Evolutionary conservation across 106 monocot species (phyloP).

Genomic region (Acorus calamus): DNA sequence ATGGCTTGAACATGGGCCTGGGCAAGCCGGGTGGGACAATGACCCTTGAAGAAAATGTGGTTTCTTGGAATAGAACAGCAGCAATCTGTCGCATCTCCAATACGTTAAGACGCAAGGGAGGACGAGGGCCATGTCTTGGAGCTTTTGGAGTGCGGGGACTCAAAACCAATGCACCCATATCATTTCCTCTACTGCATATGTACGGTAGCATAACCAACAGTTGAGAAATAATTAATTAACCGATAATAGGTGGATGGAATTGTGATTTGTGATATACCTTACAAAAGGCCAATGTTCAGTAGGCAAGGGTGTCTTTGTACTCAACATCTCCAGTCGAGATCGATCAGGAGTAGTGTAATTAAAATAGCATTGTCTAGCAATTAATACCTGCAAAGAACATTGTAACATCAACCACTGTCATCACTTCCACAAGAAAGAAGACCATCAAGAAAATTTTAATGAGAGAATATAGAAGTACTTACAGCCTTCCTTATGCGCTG

Average conservation of each 20-base stretch:
- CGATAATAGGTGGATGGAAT: no score
- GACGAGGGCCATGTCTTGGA: constrained; percentile 47
- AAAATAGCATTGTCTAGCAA: constrained; percentile 65
- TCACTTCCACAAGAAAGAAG: neutral
- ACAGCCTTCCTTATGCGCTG: constrained; percentile 65
- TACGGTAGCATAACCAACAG: neutral
- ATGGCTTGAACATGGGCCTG: constrained; percentile 41
- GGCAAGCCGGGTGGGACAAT: constrained; percentile 40
- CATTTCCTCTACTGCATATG: constrained; percentile 31
- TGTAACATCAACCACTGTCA: neutral
- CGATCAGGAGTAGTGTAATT: constrained; percentile 89
- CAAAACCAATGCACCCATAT: constrained; percentile 11
- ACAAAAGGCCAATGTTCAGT: constrained; percentile 78
- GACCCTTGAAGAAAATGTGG: constrained; percentile 16
- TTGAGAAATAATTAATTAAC: neutral
- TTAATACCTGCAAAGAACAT: constrained; percentile 34
- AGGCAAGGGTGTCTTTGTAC: constrained; percentile 50
- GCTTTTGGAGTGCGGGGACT: constrained; percentile 69
- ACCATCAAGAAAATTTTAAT: neutral
- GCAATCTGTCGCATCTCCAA: constrained; percentile 67
- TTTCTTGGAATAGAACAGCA: constrained; percentile 73
- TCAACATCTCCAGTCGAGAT: constrained; percentile 62
- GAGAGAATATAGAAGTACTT: constrained; percentile 24
- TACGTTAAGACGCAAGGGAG: constrained; percentile 16
- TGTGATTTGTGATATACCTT: constrained; percentile 31